These are phyloP conservation scores for Capronia coronata DNA, from an alignment of 2,329 filamentous ascomycete species.

Conservation along the genomic window DNA sequence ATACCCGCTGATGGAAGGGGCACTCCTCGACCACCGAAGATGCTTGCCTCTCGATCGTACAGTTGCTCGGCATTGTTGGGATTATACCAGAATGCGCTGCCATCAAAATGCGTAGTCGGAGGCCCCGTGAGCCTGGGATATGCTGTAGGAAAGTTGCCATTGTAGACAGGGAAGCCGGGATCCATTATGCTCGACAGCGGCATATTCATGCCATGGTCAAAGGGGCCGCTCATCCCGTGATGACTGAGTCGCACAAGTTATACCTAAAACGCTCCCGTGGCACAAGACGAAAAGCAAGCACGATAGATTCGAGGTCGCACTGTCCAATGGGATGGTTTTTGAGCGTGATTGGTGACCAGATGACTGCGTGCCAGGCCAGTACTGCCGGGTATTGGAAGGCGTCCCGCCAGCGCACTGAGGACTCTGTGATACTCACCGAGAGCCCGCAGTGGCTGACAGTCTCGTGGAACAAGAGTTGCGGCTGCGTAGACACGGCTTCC, in stretches of 20 bases:
- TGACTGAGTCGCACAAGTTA: slow-evolving; percentile 10
- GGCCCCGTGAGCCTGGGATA: slow-evolving; percentile 25
- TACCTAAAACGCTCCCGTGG: slow-evolving; percentile 6
- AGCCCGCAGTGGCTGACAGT: background rate
- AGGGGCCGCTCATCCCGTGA: slow-evolving; percentile 25
- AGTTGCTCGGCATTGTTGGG: slow-evolving; percentile 29
- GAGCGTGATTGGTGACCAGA: background rate
- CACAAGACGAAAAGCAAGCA: slow-evolving; percentile 3
- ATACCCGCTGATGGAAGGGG: slow-evolving; percentile 13
- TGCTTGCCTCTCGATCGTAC: slow-evolving; percentile 31
- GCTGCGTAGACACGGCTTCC: background rate
- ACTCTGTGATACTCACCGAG: background rate
- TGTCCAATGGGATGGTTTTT: background rate
- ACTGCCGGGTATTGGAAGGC: slow-evolving; percentile 2
- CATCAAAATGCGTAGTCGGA: slow-evolving; percentile 35
- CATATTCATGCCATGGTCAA: slow-evolving; percentile 25
- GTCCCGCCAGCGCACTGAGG: background rate
- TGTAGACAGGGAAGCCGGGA: slow-evolving; percentile 20
- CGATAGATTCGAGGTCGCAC: background rate
- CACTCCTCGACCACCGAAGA: slow-evolving; percentile 29
- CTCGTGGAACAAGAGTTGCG: background rate
- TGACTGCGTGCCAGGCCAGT: background rate
- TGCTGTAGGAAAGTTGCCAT: slow-evolving; percentile 28
- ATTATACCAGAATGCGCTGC: slow-evolving; percentile 42
- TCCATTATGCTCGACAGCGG: slow-evolving; percentile 24